Evolutionary conservation across 1,284 basidiomycete species (phyloP).

Genomic region (Puccinia triticina): DNA sequence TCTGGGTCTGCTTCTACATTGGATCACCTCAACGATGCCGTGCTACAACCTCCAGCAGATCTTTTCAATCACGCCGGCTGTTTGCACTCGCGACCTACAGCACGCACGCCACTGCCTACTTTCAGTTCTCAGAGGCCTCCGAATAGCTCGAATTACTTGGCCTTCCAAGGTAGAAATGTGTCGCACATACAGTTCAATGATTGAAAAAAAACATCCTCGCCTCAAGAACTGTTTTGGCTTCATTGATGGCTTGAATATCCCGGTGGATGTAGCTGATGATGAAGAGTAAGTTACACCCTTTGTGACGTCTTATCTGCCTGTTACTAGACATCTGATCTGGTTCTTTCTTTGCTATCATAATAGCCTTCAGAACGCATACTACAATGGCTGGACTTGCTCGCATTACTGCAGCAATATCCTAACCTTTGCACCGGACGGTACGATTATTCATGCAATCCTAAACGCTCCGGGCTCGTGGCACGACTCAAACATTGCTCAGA

Average conservation of each 20-base stretch:
- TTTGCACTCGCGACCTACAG: constrained; percentile 55
- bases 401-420: constrained; percentile 16
- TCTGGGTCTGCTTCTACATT: constrained; percentile 64
- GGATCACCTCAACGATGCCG: constrained; percentile 62
- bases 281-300: constrained; percentile 57
- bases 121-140: no score
- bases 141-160: no score
- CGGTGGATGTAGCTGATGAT: constrained; percentile 58
- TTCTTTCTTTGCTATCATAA: neutral
- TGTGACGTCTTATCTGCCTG: neutral
- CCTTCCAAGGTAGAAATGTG: no score
- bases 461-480: constrained; percentile 19
- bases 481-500: neutral
- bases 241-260: constrained; percentile 59
- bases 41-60: constrained; percentile 62
- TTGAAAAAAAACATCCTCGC: constrained; percentile 53
- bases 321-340: neutral
- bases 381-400: constrained; percentile 22
- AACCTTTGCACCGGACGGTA: neutral
- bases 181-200: neutral
- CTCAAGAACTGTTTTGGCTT: constrained; percentile 63
- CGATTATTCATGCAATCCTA: neutral
- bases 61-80: constrained; percentile 59
- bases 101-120: no score
- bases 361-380: constrained; percentile 17